phyloP scores from a whole-genome alignment of 768 basidiomycete genomes.

The Steccherinum ochraceum region DNA sequence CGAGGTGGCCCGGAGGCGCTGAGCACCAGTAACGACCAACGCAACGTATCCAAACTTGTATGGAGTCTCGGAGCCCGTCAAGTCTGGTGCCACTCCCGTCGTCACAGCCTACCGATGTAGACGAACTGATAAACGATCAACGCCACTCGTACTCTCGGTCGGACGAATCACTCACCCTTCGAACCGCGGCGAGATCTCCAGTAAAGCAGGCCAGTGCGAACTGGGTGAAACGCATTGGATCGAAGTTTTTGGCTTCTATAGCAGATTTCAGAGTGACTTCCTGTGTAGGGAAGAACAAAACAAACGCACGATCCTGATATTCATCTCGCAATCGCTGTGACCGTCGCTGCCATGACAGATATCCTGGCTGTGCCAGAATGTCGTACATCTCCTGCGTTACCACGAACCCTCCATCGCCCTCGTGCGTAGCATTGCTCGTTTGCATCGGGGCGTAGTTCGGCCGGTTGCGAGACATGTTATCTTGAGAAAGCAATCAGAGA shows the following conservation, averaged over 20 bases:
- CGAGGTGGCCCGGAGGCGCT: constrained; percentile 4
- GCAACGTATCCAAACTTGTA: constrained; percentile 13
- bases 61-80: constrained; percentile 14
- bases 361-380: not conserved
- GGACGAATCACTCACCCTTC: not conserved
- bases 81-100: constrained; percentile 9
- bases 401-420: not conserved
- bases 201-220: not conserved
- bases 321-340: not conserved
- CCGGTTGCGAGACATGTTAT: no score
- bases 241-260: not conserved
- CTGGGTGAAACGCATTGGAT: not conserved
- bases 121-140: no score
- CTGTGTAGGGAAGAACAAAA: no score
- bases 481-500: no score
- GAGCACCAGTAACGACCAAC: constrained; percentile 12
- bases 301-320: not conserved
- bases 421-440: no score
- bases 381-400: not conserved
- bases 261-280: no score
- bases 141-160: no score
- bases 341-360: not conserved
- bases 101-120: no score
- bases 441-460: no score
- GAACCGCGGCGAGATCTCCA: not conserved